A percentile compares a stretch with the other conserved stretches of the same genome.
Evolutionary conservation across 2,329 filamentous ascomycete genomes (phyloP).

Genomic region (Ceratocystis eucalypticola): DNA sequence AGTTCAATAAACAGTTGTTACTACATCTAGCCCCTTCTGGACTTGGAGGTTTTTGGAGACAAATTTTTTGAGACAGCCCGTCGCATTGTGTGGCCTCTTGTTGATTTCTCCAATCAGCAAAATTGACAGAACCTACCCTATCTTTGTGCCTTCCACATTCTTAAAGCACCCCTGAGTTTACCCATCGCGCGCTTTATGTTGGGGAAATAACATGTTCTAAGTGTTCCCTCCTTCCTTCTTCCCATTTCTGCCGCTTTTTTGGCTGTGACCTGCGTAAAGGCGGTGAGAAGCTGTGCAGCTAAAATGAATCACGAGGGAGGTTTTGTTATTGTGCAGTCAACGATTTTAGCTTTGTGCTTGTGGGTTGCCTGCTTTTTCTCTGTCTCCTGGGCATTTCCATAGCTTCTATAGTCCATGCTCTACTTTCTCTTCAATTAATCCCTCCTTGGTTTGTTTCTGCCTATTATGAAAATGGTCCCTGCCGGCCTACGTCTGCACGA

Average conservation of each 20-base stretch:
- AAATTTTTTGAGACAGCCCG: no score
- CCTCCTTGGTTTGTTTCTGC: neutral
- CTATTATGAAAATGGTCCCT: slow-evolving; percentile 15
- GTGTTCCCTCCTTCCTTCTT: neutral
- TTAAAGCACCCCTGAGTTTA: neutral
- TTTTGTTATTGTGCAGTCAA: neutral
- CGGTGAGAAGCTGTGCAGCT: neutral
- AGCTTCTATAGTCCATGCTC: neutral
- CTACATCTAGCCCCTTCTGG: no score
- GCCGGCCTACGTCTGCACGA: slow-evolving; percentile 12
- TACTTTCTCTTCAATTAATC: neutral
- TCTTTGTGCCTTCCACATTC: neutral
- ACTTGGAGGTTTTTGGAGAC: no score
- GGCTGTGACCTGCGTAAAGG: neutral
- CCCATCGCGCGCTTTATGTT: neutral
- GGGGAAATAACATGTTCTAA: neutral
- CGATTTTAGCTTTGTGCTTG: neutral
- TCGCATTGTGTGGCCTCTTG: no score
- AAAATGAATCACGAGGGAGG: neutral
- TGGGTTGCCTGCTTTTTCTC: neutral
- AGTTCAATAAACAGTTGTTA: no score
- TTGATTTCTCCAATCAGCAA: no score
- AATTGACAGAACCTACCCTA: neutral
- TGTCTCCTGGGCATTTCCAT: neutral
- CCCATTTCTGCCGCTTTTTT: neutral